These are phyloP conservation scores for Hylodesmum podocarpum DNA, from an alignment of 306 rosid genomes.

Conservation along the genomic window DNA sequence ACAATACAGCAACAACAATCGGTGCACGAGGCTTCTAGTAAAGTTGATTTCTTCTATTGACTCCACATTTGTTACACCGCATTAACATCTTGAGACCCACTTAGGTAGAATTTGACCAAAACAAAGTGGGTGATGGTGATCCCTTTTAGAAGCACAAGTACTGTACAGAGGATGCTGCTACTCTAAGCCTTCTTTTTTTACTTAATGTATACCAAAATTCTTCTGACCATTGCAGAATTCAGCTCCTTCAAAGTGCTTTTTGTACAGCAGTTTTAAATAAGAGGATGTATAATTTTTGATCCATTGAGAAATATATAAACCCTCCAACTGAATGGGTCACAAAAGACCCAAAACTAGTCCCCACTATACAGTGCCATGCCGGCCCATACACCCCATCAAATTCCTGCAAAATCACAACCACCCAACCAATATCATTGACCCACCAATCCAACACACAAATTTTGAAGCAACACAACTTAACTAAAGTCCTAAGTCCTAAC, in stretches of 20 bases:
- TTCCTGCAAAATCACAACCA: constrained; percentile 65
- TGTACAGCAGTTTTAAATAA: constrained; percentile 89
- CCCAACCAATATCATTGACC: constrained; percentile 43
- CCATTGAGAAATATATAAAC: constrained; percentile 90
- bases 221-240: constrained; percentile 23
- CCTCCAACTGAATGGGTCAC: constrained; percentile 96
- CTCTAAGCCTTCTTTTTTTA: constrained; percentile 28
- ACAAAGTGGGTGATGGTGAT: background rate
- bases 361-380: constrained; percentile 98
- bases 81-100: background rate
- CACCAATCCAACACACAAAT: constrained; percentile 26
- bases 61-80: constrained; percentile 16
- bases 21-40: background rate
- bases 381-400: constrained; percentile 97
- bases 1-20: background rate
- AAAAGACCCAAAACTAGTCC: constrained; percentile 94
- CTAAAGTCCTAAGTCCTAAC: background rate
- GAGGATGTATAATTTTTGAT: constrained; percentile 83
- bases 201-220: constrained; percentile 31
- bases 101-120: background rate
- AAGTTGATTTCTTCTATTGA: constrained; percentile 21
- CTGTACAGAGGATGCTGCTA: constrained; percentile 37
- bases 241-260: constrained; percentile 64
- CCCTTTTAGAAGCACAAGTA: constrained; percentile 18
- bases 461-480: constrained; percentile 9